These are phyloP conservation scores for Phellinidium pouzarii DNA, from an alignment of 1,284 basidiomycete species.

Conservation along the genomic window DNA sequence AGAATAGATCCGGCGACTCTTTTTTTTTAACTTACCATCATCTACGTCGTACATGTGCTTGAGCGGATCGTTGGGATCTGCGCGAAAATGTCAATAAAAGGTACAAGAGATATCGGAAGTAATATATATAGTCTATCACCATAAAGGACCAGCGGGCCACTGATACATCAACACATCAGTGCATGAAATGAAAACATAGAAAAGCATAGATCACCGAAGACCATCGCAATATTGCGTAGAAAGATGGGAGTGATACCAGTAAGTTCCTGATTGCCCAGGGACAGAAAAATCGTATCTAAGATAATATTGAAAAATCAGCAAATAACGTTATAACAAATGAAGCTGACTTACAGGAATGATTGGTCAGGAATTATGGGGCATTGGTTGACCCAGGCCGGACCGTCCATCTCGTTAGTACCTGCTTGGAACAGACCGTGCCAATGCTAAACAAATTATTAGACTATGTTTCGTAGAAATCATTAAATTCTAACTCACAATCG, in stretches of 20 bases:
- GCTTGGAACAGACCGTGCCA: slow-evolving; percentile 28
- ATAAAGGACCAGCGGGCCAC: slow-evolving; percentile 35
- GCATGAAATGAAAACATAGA: neutral
- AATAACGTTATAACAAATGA: neutral
- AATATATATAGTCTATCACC: too few species aligned
- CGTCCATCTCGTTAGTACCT: slow-evolving; percentile 33
- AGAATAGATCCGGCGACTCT: neutral
- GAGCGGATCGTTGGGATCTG: slow-evolving; percentile 36
- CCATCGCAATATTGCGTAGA: slow-evolving; percentile 41
- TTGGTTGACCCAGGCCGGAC: slow-evolving; percentile 33
- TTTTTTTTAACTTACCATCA: slow-evolving; percentile 26
- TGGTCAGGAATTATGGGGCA: slow-evolving; percentile 28
- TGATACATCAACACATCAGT: slow-evolving; percentile 22
- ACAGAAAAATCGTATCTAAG: slow-evolving; percentile 23
- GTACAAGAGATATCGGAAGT: neutral
- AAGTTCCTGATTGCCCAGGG: slow-evolving; percentile 30
- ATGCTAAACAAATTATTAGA: slow-evolving; percentile 20
- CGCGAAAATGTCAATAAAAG: neutral
- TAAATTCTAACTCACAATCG: slow-evolving; percentile 22
- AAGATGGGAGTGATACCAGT: slow-evolving; percentile 25
- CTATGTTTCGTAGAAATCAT: neutral
- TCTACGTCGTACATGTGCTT: slow-evolving; percentile 36
- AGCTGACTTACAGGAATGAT: slow-evolving; percentile 22
- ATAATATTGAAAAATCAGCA: neutral
- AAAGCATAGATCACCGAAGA: slow-evolving; percentile 20